These are phyloP conservation scores for Fusarium xylarioides DNA, from an alignment of 2,329 filamentous ascomycete species.

Conservation along the genomic window DNA sequence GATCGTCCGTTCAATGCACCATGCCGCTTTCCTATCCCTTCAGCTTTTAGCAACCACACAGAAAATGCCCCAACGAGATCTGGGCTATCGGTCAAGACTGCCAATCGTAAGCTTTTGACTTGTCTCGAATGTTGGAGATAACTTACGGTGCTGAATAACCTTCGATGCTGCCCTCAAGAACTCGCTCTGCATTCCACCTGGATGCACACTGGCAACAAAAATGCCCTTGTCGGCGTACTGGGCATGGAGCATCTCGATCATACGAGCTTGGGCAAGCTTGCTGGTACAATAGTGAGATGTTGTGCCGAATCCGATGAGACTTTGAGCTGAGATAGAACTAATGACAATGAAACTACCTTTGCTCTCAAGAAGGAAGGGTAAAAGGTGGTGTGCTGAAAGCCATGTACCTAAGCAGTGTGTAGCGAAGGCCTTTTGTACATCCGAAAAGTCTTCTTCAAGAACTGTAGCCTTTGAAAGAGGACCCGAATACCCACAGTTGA, in stretches of 20 bases:
- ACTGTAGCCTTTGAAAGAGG: neutral
- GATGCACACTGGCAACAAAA: neutral
- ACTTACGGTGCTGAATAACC: conserved; percentile 1
- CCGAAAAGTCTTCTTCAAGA: neutral
- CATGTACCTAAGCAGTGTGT: conserved; percentile 1
- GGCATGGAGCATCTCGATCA: neutral
- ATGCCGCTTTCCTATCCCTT: neutral
- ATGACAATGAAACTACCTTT: conserved; percentile 5
- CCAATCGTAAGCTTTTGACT: fast-evolving
- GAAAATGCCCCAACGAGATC: conserved; percentile 5
- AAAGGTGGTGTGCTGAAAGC: neutral
- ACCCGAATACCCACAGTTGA: conserved; percentile 11
- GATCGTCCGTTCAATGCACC: neutral
- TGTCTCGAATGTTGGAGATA: fast-evolving
- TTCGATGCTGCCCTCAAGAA: neutral
- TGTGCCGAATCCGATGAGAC: conserved; percentile 2
- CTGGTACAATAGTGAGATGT: conserved; percentile 12
- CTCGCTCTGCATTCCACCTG: conserved; percentile 6
- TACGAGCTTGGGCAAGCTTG: conserved; percentile 2
- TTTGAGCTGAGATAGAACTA: neutral
- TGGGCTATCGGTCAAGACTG: conserved; percentile 2
- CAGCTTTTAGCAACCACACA: neutral
- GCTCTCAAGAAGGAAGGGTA: neutral
- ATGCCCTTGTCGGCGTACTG: neutral
- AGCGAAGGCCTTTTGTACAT: neutral